Evolutionary conservation across 345 rosid species (phyloP), one percentile per base, ranked within the genome.

Genomic region (Clausena lansium): DNA sequence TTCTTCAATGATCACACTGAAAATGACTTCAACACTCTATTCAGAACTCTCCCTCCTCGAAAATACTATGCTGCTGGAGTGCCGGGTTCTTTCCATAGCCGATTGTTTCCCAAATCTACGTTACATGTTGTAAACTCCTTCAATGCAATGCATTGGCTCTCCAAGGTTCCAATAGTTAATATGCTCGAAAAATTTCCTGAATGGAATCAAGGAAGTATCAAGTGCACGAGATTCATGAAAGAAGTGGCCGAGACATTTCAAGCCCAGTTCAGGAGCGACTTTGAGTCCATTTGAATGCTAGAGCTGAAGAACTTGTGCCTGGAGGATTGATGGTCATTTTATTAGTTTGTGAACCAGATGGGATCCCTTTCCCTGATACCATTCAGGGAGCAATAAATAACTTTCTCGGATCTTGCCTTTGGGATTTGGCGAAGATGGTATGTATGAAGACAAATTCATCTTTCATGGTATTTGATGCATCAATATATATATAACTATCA

Each of bases 21-120:
- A 13, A 45, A 45, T 3, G 50, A 45, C 17, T 45, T 45, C 50
- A 45, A 45, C 50, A 13, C 50, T 45, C 50, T 45, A 13, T 45
- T 45, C 13, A 45, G 50, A 45, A 3, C 50, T 45, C 50, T 45
- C 50, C 50, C 50, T 45, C 17, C 50, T 45, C 15, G 50, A 45
- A 45, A 13, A 45, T 45, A 45, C 50, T 58, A 58, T 58, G 62
- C 30, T 58, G 28, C 62, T 25, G 62, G 62, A 22, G 62, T 58
- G 62, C 28, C 28, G 30, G 78, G 72, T 65, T 76, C 78, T 50
- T 76, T 65, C n/a, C 71, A 76, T 15, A n/a, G n/a, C 55, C 73
- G 64, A 1, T 55, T 76, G 32, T 76, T 76, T 67, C 72, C 78
- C 7, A 7, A 25, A 30, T 62, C 52, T 20, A 63, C 30, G 25